Percentiles rank a stretch among this genome's conserved stretches.
Conservation (phyloP, 805 yeast genomes). For the Spathaspora boniae region DNA sequence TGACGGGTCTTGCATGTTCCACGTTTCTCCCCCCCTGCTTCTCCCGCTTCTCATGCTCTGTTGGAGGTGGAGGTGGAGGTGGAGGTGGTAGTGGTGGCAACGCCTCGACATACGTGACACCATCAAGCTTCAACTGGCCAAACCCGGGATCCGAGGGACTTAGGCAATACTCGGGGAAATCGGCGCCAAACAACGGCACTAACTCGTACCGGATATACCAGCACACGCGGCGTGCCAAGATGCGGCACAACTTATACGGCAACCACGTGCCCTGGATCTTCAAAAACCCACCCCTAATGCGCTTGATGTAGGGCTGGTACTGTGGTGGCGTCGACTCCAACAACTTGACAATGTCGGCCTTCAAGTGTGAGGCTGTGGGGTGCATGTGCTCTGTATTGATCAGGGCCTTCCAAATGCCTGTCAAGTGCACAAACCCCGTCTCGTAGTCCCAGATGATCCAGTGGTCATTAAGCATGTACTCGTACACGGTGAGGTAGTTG, state of each 20-base stretch:
- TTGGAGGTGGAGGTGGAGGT: neutral
- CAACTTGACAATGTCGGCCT: conserved; percentile 74
- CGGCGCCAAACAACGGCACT: conserved; percentile 75
- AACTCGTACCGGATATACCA: conserved; percentile 71
- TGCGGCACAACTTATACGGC: conserved; percentile 64
- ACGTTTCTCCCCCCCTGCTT: neutral
- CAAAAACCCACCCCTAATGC: conserved; percentile 86
- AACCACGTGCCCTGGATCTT: conserved; percentile 96
- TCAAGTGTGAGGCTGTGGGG: conserved; percentile 26
- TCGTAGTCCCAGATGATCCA: conserved; percentile 84
- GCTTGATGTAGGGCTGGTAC: conserved; percentile 56
- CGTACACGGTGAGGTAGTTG: conserved; percentile 65
- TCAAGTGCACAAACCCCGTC: conserved; percentile 82
- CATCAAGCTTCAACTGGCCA: conserved; percentile 55
- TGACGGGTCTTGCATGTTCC: neutral
- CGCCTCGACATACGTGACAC: conserved; percentile 9
- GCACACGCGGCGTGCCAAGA: conserved; percentile 71
- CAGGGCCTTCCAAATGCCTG: conserved; percentile 78
- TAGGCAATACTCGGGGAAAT: conserved; percentile 60
- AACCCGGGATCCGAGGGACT: conserved; percentile 59
- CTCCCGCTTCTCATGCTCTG: neutral
- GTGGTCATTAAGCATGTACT: conserved; percentile 63
- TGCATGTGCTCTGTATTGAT: conserved; percentile 13
- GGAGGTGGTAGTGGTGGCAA: conserved; percentile 6
- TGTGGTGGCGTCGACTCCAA: conserved; percentile 61